A percentile compares a stretch with the other conserved stretches of the same genome.
These are phyloP conservation scores for Penicillium nucicola DNA, from an alignment of 495 filamentous ascomycete genomes.

Conservation along the genomic window DNA sequence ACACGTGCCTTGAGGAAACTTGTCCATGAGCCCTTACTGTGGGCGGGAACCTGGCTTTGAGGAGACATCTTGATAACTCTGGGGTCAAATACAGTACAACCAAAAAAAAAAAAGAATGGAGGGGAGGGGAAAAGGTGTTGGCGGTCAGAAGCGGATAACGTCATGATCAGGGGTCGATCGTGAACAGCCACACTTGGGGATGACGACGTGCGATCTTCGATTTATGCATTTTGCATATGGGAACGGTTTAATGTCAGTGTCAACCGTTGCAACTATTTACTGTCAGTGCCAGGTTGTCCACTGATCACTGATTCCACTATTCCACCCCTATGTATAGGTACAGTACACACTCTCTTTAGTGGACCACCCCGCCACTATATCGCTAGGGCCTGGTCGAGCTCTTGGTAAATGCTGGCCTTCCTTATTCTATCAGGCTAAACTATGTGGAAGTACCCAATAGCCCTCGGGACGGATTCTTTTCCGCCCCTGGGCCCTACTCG, in stretches of 20 bases:
- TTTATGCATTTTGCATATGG: too few species aligned
- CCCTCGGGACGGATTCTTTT: slow-evolving; percentile 24
- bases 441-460: too few species aligned
- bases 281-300: too few species aligned
- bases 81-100: neutral
- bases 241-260: too few species aligned
- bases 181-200: slow-evolving; percentile 9
- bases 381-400: neutral
- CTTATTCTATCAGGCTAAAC: too few species aligned
- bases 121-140: slow-evolving; percentile 8
- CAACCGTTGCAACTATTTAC: too few species aligned
- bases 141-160: slow-evolving; percentile 25
- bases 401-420: neutral
- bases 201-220: too few species aligned
- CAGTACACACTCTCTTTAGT: neutral
- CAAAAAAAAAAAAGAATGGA: neutral
- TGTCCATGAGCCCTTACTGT: slow-evolving; percentile 51
- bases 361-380: neutral
- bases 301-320: too few species aligned
- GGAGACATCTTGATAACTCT: slow-evolving; percentile 25
- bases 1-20: slow-evolving; percentile 50
- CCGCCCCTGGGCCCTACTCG: slow-evolving; percentile 10
- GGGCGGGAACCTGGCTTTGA: slow-evolving; percentile 32
- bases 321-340: too few species aligned
- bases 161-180: slow-evolving; percentile 19